Evolutionary conservation across 208 protist genomes (phyloP).

Genomic region (Vickermania ingenoplastis): DNA sequence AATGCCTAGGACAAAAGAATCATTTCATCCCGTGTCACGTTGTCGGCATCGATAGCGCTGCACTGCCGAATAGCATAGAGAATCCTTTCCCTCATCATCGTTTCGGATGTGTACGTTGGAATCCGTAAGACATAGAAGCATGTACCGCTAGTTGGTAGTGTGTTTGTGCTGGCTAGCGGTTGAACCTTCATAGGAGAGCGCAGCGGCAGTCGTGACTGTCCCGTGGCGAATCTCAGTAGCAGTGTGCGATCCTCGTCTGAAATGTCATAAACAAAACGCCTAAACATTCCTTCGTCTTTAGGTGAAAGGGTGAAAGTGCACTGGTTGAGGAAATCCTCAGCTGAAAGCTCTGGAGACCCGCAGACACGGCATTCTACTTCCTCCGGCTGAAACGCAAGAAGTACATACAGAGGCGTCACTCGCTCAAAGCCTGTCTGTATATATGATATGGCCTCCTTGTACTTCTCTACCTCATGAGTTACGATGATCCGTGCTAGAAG

Average conservation of each 20-base stretch:
- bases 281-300: conserved; percentile 52
- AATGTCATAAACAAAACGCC: conserved; percentile 64
- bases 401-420: conserved; percentile 72
- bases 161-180: conserved; percentile 48
- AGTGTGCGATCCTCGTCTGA: conserved; percentile 75
- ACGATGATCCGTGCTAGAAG: conserved; percentile 58
- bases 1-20: conserved; percentile 15
- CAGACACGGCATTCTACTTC: conserved; percentile 75
- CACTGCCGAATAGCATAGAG: conserved; percentile 93
- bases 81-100: conserved; percentile 88
- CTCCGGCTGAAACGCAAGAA: conserved; percentile 82
- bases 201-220: conserved; percentile 77
- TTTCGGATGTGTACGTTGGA: conserved; percentile 74
- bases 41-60: conserved; percentile 92
- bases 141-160: conserved; percentile 87
- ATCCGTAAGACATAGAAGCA: conserved; percentile 93
- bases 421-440: conserved; percentile 73
- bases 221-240: conserved; percentile 83
- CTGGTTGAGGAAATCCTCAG: conserved; percentile 56
- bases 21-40: conserved; percentile 69
- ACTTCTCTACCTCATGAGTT: conserved; percentile 49
- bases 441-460: conserved; percentile 48
- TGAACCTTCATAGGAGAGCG: conserved; percentile 83
- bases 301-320: conserved; percentile 65
- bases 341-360: conserved; percentile 68